These are phyloP conservation scores for Themeda triandra DNA, from an alignment of 176 grass and related monocot species.

Conservation along the genomic window DNA sequence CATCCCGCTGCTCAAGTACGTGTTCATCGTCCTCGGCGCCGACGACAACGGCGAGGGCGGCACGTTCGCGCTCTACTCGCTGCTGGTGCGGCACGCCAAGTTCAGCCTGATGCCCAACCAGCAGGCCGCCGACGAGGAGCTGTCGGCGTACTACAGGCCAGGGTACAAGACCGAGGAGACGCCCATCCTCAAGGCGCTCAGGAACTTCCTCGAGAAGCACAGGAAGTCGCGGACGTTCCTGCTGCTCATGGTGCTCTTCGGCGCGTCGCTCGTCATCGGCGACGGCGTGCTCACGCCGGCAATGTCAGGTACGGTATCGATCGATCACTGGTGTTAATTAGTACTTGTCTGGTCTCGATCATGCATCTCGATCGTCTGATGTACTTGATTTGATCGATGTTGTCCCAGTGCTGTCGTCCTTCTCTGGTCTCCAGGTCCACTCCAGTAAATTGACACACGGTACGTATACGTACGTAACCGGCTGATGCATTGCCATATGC, in stretches of 20 bases:
- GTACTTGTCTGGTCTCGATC: no score
- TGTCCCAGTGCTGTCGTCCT: slow-evolving; percentile 38
- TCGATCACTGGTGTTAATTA: no score
- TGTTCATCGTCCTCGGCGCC: slow-evolving; percentile 56
- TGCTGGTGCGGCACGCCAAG: slow-evolving; percentile 61
- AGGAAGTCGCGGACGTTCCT: slow-evolving; percentile 45
- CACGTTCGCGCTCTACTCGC: slow-evolving; percentile 65
- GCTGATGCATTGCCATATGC: no score
- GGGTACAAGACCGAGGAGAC: slow-evolving; percentile 38
- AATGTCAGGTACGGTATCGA: slow-evolving; percentile 32
- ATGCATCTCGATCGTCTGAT: no score
- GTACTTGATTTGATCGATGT: no score
- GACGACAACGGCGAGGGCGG: slow-evolving; percentile 66
- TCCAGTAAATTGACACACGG: slow-evolving; percentile 1
- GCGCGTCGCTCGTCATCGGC: slow-evolving; percentile 58
- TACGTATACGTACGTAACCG: neutral
- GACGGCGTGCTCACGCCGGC: slow-evolving; percentile 63
- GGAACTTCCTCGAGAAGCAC: slow-evolving; percentile 55
- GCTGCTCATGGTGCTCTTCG: slow-evolving; percentile 54
- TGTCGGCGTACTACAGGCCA: slow-evolving; percentile 45
- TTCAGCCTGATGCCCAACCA: slow-evolving; percentile 73
- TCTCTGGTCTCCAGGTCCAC: slow-evolving; percentile 46
- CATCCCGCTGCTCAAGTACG: slow-evolving; percentile 69
- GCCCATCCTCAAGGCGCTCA: slow-evolving; percentile 38
- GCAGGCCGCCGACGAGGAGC: slow-evolving; percentile 66